These are phyloP conservation scores for Phytophthora syringae DNA, from an alignment of 352 stramenopile genomes.

Conservation along the genomic window DNA sequence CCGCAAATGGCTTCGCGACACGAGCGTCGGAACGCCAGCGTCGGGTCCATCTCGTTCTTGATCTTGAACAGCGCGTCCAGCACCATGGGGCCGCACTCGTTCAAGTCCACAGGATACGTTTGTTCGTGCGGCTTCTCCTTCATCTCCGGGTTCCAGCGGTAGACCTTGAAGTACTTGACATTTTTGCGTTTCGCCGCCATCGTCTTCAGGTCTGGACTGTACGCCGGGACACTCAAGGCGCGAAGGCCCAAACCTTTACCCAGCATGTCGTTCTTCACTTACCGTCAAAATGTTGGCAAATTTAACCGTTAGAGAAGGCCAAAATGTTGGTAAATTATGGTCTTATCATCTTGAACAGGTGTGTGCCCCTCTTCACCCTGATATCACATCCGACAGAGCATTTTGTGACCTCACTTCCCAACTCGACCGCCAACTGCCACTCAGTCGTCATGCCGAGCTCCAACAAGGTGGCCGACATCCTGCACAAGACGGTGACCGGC, in stretches of 20 bases:
- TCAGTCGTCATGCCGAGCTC: slow-evolving; percentile 24
- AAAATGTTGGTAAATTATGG: slow-evolving; percentile 17
- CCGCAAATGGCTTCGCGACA: slow-evolving; percentile 99
- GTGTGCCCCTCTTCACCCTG: not conserved
- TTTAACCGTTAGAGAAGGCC: no score
- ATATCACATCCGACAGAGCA: not conserved
- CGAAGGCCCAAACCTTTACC: not conserved
- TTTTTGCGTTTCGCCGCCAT: not conserved
- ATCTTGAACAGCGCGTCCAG: slow-evolving; percentile 99
- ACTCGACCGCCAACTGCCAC: slow-evolving; percentile 11
- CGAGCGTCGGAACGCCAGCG: slow-evolving; percentile 97
- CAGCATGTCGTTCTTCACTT: no score
- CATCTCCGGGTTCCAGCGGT: slow-evolving; percentile 86
- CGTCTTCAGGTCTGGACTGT: not conserved
- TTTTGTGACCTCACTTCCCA: slow-evolving; percentile 14
- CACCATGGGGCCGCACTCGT: slow-evolving; percentile 99
- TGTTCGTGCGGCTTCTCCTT: slow-evolving; percentile 94
- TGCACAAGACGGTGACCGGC: slow-evolving; percentile 84
- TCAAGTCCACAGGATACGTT: slow-evolving; percentile 97
- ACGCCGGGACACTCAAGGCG: not conserved
- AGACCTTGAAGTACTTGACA: slow-evolving; percentile 6
- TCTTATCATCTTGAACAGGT: not conserved
- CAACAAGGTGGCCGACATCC: slow-evolving; percentile 63
- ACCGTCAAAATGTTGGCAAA: slow-evolving; percentile 24
- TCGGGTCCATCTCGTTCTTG: slow-evolving; percentile 99